Percentiles rank a stretch among this genome's conserved stretches.
These are phyloP conservation scores for Irpex rosettiformis DNA, from an alignment of 1,284 basidiomycete species.

Conservation along the genomic window DNA sequence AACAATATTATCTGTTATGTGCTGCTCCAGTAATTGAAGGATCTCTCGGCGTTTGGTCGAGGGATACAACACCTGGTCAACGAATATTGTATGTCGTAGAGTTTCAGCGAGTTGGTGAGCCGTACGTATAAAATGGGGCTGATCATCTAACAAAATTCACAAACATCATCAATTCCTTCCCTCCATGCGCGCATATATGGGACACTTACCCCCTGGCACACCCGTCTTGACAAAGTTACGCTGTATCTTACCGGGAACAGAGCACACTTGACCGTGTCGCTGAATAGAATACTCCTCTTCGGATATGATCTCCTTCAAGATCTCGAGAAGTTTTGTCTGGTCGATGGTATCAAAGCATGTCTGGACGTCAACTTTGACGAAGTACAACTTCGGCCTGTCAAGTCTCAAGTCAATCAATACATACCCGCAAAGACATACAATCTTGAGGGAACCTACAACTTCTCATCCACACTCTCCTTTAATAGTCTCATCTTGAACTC, in stretches of 20 bases:
- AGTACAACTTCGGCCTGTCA: conserved; percentile 80
- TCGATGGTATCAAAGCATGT: conserved; percentile 97
- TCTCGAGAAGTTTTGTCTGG: conserved; percentile 80
- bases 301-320: conserved; percentile 71
- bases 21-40: conserved; percentile 77
- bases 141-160: conserved; percentile 48
- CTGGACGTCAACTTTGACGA: conserved; percentile 95
- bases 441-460: conserved; percentile 44
- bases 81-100: conserved; percentile 78
- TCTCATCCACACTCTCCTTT: conserved; percentile 34
- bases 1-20: conserved; percentile 90
- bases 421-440: background rate
- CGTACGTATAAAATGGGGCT: conserved; percentile 68
- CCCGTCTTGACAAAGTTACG: conserved; percentile 61
- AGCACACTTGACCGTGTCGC: conserved; percentile 58
- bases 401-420: background rate
- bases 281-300: conserved; percentile 69
- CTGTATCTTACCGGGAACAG: conserved; percentile 47
- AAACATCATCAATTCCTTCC: background rate
- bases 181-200: background rate
- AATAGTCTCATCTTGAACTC: conserved; percentile 61
- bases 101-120: conserved; percentile 63
- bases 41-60: conserved; percentile 56
- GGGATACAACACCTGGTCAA: conserved; percentile 76
- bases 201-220: conserved; percentile 54